Conservation (phyloP, 2,329 filamentous ascomycete species). For the Curvularia verruculosa region DNA sequence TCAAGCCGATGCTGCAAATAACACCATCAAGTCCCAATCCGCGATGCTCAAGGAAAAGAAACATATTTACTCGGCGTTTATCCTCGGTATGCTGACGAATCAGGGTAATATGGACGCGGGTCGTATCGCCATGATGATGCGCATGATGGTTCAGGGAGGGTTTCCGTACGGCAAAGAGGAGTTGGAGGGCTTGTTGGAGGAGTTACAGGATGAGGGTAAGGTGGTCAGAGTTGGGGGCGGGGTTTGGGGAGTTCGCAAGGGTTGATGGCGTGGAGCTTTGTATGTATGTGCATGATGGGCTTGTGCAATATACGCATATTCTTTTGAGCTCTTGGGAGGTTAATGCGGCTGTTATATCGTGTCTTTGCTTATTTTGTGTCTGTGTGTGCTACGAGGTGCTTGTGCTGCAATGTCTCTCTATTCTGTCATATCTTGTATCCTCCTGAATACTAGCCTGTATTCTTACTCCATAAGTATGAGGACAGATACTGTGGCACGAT, state of each 20-base stretch:
- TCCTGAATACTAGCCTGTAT: too few relatives aligned
- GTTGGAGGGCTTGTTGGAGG: constrained; percentile 76
- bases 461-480: too few relatives aligned
- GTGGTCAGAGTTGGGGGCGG: constrained; percentile 41
- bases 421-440: too few relatives aligned
- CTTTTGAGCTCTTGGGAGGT: too few relatives aligned
- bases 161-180: constrained; percentile 88
- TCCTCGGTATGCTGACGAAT: constrained; percentile 94
- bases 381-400: too few relatives aligned
- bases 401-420: too few relatives aligned
- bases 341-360: too few relatives aligned
- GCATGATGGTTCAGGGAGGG: constrained; percentile 85
- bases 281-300: too few relatives aligned
- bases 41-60: constrained; percentile 71
- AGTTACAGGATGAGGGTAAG: constrained; percentile 62
- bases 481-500: too few relatives aligned
- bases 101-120: constrained; percentile 80
- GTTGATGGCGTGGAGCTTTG: neutral
- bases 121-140: constrained; percentile 92
- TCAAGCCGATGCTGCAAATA: constrained; percentile 53
- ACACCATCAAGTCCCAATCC: constrained; percentile 58
- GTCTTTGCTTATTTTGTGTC: too few relatives aligned
- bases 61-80: constrained; percentile 86
- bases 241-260: constrained; percentile 42
- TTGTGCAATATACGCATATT: too few relatives aligned